These are phyloP conservation scores for Vanilla planifolia DNA, from an alignment of 106 monocot genomes.

Conservation along the genomic window DNA sequence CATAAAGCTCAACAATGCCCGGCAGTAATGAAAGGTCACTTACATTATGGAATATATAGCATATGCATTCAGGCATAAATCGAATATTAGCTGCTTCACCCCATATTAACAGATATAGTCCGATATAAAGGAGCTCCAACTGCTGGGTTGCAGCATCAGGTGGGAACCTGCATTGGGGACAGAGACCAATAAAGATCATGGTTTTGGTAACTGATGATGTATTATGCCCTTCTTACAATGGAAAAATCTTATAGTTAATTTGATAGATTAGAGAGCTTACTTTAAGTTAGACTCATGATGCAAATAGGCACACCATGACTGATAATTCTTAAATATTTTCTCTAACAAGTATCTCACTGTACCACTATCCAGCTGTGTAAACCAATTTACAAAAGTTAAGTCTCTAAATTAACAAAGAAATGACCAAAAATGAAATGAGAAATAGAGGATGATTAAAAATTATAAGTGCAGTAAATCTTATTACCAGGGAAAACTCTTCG, in stretches of 20 bases:
- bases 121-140: slow-evolving; percentile 81
- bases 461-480: not conserved
- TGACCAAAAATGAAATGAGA: not conserved
- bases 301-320: slow-evolving; percentile 85
- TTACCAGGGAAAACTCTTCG: slow-evolving; percentile 51
- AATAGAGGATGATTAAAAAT: slow-evolving; percentile 2
- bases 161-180: slow-evolving; percentile 30
- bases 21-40: slow-evolving; percentile 13
- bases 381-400: slow-evolving; percentile 1
- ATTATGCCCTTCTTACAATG: not conserved
- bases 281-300: slow-evolving; percentile 40
- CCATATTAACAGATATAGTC: slow-evolving; percentile 89
- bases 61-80: slow-evolving; percentile 96
- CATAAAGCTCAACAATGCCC: slow-evolving; percentile 46
- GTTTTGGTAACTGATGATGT: not conserved
- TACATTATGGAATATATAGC: slow-evolving; percentile 90
- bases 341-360: slow-evolving; percentile 58
- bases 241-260: slow-evolving; percentile 4
- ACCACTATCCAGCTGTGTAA: slow-evolving; percentile 43
- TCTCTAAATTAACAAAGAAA: not conserved
- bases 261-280: slow-evolving; percentile 27
- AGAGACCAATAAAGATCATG: slow-evolving; percentile 3
- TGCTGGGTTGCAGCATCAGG: slow-evolving; percentile 41
- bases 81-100: slow-evolving; percentile 98
- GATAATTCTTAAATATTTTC: slow-evolving; percentile 77